Base-by-base conservation (phyloP, 2,329 filamentous ascomycete genomes). In the Penicillium sp. region DNA sequence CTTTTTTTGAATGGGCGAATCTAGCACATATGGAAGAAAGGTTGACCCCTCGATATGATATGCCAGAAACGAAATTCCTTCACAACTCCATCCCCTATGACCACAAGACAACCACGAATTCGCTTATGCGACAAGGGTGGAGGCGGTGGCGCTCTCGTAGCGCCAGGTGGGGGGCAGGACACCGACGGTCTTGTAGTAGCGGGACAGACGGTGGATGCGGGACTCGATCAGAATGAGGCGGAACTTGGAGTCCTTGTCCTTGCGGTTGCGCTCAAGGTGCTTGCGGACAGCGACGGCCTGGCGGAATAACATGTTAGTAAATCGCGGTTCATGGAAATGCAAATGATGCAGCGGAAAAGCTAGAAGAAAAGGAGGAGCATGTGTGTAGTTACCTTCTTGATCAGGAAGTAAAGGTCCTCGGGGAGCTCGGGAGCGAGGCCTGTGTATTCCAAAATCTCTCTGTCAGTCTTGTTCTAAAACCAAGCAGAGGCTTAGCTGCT, bases 161-260 rank as follows among this genome's bases (percentile, higher is more conserved):
- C 92, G 93, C 94, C 94, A 98, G 85, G 92, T 98, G 74, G 94
- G 94, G 77, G 94, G 86, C 63, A 89, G 85, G 71, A 84, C 87
- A 83, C 87, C 86, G 76, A 89, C 94, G 81, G 93, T 94, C 91
- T 97, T 98, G 92, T 98, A 99, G 91, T 98, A 98, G 75, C 95
- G 91, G 80, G 93, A 95, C 74, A 99, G 91, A 86, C 95, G 94
- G 91, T 99, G 95, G 84, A 99, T 98, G 84, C 96, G 92, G 81
- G 95, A 98, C 88, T 99, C 95, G 84, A 99, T 96, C 76, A 99
- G 91, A 94, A 99, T 99, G 72, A 99, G 92, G 80, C 95, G 94
- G 92, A 99, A 99, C 88, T 99, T 99, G 87, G 90, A 92, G 88
- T 99, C 95, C 87, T 93, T 96, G 88, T 99, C 95, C 89, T 99